Evolutionary conservation across 2,329 filamentous ascomycete species (phyloP).

Genomic region (Apiospora sp.): DNA sequence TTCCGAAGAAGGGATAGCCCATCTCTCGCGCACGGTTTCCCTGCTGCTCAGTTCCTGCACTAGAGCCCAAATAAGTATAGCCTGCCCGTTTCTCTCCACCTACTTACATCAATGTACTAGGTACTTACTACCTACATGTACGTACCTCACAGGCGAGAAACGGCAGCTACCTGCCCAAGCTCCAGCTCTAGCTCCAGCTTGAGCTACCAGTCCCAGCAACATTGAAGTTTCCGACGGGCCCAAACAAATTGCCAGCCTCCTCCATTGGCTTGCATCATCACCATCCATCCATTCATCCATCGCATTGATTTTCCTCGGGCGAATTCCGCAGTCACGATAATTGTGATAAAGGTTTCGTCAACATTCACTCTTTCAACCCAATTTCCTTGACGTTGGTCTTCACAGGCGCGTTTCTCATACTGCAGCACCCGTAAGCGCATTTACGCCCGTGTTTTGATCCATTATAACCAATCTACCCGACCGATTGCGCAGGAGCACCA

Average conservation of each 20-base stretch:
- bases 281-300: neutral
- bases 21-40: neutral
- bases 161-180: no score
- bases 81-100: neutral
- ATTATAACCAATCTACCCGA: neutral
- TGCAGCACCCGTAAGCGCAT: neutral
- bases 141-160: no score
- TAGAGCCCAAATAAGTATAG: neutral
- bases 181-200: no score
- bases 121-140: no score
- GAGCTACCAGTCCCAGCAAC: neutral
- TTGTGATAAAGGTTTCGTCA: neutral
- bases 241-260: neutral
- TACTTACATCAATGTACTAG: no score
- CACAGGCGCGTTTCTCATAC: neutral
- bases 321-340: neutral
- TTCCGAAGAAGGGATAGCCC: neutral
- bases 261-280: neutral
- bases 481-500: slow-evolving; percentile 20
- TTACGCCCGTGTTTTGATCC: neutral
- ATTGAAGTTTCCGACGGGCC: neutral
- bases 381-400: neutral
- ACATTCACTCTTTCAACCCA: neutral
- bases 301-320: neutral
- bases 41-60: neutral